Percentiles rank a stretch among this genome's conserved stretches.
phyloP scores from a whole-genome alignment of 139 green algal species.

The Micractinium conductrix region DNA sequence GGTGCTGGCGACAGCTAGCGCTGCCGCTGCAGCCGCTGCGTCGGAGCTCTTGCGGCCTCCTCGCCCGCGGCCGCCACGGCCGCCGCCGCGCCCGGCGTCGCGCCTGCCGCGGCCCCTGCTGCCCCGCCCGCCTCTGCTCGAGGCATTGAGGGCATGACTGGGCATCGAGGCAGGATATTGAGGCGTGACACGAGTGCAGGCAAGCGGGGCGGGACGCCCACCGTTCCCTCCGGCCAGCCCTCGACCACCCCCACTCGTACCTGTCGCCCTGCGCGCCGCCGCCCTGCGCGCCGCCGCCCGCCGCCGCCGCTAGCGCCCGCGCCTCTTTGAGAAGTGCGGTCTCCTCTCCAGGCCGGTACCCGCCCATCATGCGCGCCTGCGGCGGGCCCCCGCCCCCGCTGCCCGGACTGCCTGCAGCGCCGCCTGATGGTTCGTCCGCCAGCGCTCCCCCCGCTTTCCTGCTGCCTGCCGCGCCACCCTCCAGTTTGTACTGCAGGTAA shows the following conservation, averaged over 20 bases:
- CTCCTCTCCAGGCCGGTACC: slow-evolving; percentile 48
- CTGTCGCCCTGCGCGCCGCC: not conserved
- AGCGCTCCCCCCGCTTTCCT: not conserved
- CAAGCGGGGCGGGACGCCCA: too few relatives aligned
- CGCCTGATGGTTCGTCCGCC: not conserved
- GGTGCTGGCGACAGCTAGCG: slow-evolving; percentile 7
- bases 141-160: too few relatives aligned
- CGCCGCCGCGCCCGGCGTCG: slow-evolving; percentile 19
- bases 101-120: too few relatives aligned
- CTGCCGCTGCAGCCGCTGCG: slow-evolving; percentile 13
- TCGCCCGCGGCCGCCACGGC: slow-evolving; percentile 10
- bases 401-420: not conserved
- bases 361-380: slow-evolving; percentile 47
- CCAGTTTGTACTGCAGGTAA: slow-evolving; percentile 64
- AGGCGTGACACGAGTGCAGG: too few relatives aligned
- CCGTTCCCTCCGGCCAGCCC: too few relatives aligned
- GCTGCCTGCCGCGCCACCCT: slow-evolving; percentile 14
- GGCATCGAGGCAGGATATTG: too few relatives aligned
- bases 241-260: not conserved
- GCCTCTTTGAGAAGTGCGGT: slow-evolving; percentile 39
- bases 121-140: slow-evolving; percentile 14
- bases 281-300: not conserved
- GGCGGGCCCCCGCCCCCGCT: not conserved
- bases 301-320: slow-evolving; percentile 21
- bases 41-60: slow-evolving; percentile 18